Conservation (phyloP, 768 basidiomycete genomes). For the Suillus cothurnatus region DNA sequence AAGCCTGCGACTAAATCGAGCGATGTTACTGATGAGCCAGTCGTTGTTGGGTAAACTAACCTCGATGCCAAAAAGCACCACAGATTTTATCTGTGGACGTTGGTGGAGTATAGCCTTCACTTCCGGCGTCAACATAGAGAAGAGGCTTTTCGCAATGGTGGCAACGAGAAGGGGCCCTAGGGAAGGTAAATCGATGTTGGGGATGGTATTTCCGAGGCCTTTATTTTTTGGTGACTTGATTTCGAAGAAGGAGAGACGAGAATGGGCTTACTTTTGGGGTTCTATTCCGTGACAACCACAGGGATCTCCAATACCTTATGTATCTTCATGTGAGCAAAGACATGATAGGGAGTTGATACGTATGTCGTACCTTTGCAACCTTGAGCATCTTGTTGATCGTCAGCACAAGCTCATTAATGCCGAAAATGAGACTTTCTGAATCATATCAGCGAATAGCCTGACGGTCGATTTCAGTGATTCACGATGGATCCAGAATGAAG, state of each 20-base stretch:
- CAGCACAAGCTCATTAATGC: conserved; percentile 67
- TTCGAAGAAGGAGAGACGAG: background rate
- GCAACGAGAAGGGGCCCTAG: conserved; percentile 61
- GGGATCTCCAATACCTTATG: conserved; percentile 61
- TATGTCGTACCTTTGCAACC: conserved; percentile 60
- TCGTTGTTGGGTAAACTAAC: conserved; percentile 40
- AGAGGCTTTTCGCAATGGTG: conserved; percentile 74
- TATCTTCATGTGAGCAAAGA: conserved; percentile 4
- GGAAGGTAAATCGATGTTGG: conserved; percentile 55
- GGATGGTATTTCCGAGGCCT: conserved; percentile 73
- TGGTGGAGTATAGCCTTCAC: conserved; percentile 52
- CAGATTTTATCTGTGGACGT: conserved; percentile 50
- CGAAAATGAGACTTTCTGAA: conserved; percentile 61
- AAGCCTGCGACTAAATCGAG: conserved; percentile 73
- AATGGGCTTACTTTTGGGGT: conserved; percentile 59
- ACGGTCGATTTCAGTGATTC: background rate
- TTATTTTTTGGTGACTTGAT: conserved; percentile 9
- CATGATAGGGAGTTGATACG: background rate
- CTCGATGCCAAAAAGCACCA: conserved; percentile 89
- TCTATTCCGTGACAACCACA: conserved; percentile 83
- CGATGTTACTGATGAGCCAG: conserved; percentile 1
- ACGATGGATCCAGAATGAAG: background rate
- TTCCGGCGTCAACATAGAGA: conserved; percentile 83
- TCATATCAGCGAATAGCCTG: conserved; percentile 17
- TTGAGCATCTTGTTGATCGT: conserved; percentile 72